Evolutionary conservation across 352 stramenopile genomes (phyloP).

Genomic region (Achlya hypogyna): DNA sequence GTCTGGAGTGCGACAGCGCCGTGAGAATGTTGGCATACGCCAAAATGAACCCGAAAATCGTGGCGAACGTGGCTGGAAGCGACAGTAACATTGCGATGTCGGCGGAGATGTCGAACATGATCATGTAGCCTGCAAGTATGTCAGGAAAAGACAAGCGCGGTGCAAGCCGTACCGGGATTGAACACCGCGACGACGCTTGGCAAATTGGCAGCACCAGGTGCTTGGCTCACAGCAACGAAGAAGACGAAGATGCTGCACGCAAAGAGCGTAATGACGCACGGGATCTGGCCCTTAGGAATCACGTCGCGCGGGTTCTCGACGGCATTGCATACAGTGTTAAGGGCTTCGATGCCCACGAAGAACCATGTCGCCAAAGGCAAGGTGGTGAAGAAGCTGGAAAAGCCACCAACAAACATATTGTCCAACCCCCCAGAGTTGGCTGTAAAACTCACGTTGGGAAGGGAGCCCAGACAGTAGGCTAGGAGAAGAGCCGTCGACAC

Average conservation of each 20-base stretch:
- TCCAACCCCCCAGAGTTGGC: constrained; percentile 21
- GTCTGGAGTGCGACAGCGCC: constrained; percentile 28
- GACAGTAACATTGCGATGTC: constrained; percentile 28
- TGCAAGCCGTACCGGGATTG: background rate
- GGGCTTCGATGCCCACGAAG: constrained; percentile 27
- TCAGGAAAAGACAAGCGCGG: background rate
- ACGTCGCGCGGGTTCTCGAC: constrained; percentile 31
- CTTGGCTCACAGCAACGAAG: constrained; percentile 24
- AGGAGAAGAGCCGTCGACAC: constrained; percentile 28
- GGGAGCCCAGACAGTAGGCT: constrained; percentile 27
- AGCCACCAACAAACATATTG: constrained; percentile 22
- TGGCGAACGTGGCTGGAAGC: constrained; percentile 29
- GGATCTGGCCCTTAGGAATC: constrained; percentile 35
- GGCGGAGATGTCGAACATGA: constrained; percentile 25
- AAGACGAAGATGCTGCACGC: constrained; percentile 21
- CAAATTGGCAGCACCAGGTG: background rate
- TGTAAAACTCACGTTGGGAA: constrained; percentile 23
- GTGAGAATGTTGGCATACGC: constrained; percentile 31
- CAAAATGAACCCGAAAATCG: constrained; percentile 32
- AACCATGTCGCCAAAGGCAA: constrained; percentile 31
- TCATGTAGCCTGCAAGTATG: constrained; percentile 20
- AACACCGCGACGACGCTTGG: background rate
- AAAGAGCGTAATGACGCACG: constrained; percentile 27
- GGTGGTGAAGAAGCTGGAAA: constrained; percentile 21
- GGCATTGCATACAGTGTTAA: constrained; percentile 28